Percentiles rank a stretch among this genome's conserved stretches.
Conservation (phyloP, 129 eudicot species). For the Chrysanthemum lavandulifolium region DNA sequence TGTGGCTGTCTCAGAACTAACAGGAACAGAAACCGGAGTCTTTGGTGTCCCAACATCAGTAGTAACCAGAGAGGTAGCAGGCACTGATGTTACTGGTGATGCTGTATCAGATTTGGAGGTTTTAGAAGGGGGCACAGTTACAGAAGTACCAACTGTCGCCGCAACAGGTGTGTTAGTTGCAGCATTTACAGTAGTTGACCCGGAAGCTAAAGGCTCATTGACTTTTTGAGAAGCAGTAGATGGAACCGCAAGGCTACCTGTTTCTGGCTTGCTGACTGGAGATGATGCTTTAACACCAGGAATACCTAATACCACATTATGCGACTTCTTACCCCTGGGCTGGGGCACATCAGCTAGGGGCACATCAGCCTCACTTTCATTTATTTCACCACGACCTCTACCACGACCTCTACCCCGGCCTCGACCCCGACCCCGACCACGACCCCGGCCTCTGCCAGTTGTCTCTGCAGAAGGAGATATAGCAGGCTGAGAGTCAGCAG, state of each 20-base stretch:
- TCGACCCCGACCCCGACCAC: slow-evolving; percentile 51
- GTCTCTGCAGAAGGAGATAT: slow-evolving; percentile 34
- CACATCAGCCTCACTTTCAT: slow-evolving; percentile 33
- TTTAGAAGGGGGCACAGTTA: slow-evolving; percentile 23
- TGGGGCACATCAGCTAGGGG: slow-evolving; percentile 35
- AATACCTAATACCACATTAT: slow-evolving; percentile 32
- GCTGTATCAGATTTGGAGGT: slow-evolving; percentile 19
- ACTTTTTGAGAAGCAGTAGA: slow-evolving; percentile 19
- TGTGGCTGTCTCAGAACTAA: slow-evolving; percentile 31
- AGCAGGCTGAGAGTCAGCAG: slow-evolving; percentile 30
- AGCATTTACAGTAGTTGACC: slow-evolving; percentile 19
- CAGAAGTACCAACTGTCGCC: slow-evolving; percentile 27
- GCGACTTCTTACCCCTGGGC: slow-evolving; percentile 55
- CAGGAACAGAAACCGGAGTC: slow-evolving; percentile 29
- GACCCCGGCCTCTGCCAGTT: slow-evolving; percentile 40
- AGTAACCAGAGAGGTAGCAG: slow-evolving; percentile 25
- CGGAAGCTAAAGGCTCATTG: slow-evolving; percentile 28
- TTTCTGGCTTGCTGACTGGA: slow-evolving; percentile 24
- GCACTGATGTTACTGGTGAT: slow-evolving; percentile 21
- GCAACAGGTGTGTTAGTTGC: slow-evolving; percentile 28
- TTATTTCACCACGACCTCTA: slow-evolving; percentile 61
- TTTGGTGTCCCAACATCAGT: slow-evolving; percentile 21
- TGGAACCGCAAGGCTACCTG: slow-evolving; percentile 17
- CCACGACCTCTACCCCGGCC: slow-evolving; percentile 56
- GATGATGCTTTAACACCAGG: slow-evolving; percentile 41